Evolutionary conservation across 148 eudicot genomes (phyloP).

Genomic region (Rhododendron henanense): DNA sequence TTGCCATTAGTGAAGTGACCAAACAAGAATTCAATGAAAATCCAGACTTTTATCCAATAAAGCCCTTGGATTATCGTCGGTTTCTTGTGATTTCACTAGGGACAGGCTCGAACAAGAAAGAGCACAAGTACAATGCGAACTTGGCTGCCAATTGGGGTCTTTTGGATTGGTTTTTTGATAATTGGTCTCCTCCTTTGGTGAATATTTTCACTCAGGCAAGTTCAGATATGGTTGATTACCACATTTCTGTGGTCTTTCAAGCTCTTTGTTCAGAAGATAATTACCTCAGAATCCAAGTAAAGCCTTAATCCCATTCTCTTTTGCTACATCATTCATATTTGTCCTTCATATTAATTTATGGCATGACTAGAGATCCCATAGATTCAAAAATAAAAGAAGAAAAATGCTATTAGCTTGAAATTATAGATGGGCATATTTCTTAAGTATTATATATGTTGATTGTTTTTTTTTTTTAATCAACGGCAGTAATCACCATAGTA

Average conservation of each 20-base stretch:
- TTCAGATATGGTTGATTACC: slow-evolving; percentile 43
- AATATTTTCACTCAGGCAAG: slow-evolving; percentile 31
- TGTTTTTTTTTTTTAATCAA: too few relatives aligned
- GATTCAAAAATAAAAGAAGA: too few relatives aligned
- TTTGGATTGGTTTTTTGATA: slow-evolving; percentile 36
- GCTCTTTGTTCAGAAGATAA: slow-evolving; percentile 36
- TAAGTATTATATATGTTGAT: too few relatives aligned
- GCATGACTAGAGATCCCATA: too few relatives aligned
- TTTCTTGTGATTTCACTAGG: slow-evolving; percentile 52
- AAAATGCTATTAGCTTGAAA: too few relatives aligned
- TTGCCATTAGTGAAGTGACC: slow-evolving; percentile 39
- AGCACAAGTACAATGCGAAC: slow-evolving; percentile 31
- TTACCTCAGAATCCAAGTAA: slow-evolving; percentile 61
- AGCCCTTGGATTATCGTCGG: slow-evolving; percentile 32
- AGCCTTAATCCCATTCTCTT: background rate
- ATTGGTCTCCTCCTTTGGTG: slow-evolving; percentile 35
- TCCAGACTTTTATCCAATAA: slow-evolving; percentile 31
- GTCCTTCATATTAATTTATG: too few relatives aligned
- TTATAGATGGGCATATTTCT: too few relatives aligned
- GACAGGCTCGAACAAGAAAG: slow-evolving; percentile 34
- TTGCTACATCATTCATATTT: too few relatives aligned
- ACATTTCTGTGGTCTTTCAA: slow-evolving; percentile 37
- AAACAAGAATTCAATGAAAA: slow-evolving; percentile 27
- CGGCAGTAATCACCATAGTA: too few relatives aligned
- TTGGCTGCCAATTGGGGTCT: slow-evolving; percentile 51